phyloP scores from a whole-genome alignment of 345 rosid genomes.

The Dipteronia sinensis region DNA sequence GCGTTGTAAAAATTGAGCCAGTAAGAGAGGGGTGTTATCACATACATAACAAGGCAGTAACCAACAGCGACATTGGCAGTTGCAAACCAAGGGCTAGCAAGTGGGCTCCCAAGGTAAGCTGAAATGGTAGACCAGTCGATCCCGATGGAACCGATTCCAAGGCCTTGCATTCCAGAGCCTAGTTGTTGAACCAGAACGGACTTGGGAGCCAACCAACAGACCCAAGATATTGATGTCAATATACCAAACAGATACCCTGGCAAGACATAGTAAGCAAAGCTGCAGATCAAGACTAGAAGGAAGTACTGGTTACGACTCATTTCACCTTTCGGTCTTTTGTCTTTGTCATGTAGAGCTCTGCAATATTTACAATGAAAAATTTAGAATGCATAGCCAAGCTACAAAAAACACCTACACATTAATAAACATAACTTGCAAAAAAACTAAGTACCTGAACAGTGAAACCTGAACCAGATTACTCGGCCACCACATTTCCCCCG shows the following conservation, averaged over 20 bases:
- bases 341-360: conserved; percentile 79
- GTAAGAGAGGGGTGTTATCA: conserved; percentile 58
- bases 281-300: conserved; percentile 47
- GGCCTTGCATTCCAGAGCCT: conserved; percentile 73
- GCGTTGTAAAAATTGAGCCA: conserved; percentile 68
- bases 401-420: neutral
- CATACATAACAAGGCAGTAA: conserved; percentile 59
- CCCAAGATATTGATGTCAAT: conserved; percentile 70
- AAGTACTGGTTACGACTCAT: conserved; percentile 63
- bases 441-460: conserved; percentile 56
- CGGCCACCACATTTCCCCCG: conserved; percentile 96
- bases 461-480: conserved; percentile 74
- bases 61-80: conserved; percentile 67
- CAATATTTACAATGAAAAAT: neutral
- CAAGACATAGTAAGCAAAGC: conserved; percentile 69
- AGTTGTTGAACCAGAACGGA: conserved; percentile 67
- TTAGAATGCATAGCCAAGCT: neutral
- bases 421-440: conserved; percentile 2
- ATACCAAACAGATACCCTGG: conserved; percentile 62
- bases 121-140: conserved; percentile 77
- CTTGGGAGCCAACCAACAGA: conserved; percentile 74
- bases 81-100: conserved; percentile 85
- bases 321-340: conserved; percentile 48
- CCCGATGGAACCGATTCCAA: conserved; percentile 76
- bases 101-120: conserved; percentile 75